Base-by-base conservation (phyloP, 1,284 basidiomycete genomes). In the Coniophora puteana region DNA sequence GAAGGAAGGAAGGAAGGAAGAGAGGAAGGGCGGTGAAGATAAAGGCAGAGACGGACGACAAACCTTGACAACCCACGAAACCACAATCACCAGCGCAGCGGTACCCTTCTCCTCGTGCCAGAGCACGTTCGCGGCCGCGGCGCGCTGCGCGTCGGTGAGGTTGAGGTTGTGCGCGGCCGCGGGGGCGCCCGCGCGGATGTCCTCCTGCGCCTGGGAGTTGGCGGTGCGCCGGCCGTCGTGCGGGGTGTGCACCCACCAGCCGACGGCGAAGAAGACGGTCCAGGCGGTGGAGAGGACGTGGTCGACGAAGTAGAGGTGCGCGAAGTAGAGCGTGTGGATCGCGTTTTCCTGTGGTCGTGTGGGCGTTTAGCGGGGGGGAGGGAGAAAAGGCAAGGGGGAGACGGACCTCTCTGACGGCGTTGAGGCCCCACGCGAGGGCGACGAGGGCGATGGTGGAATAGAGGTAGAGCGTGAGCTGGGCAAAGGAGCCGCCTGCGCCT, bases 51-150 rank as follows among this genome's bases (percentile, higher is more conserved):
- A 30, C 24, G 11, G 34, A 30, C 24, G 11, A 63, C 78, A 48
- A 51, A 94, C 94, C 80, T 99, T 99, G 55, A 83, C 67, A 13
- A 93, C 49, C 91, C 93, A 99, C 6, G 93, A 89, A 2, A 86
- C 42, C 13, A 88, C 62, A 41, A 99, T 80, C 32, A 96, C 84
- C 1, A 74, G 65, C 0, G 83, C 82, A 1, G 91, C 89, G 12
- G 81, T 76, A 2, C 83, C 83, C 60, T 93, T 92, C 69, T 99
- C 95, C 41, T 87, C 74, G 48, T 84, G 78, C 95, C 95, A 99
- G 23, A 98, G 83, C 7, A 68, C 68, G 63, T 80, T 77, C 1
- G 93, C 93, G 14, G 89, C 84, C 4, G 64, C 65, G 24, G 71
- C 74, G 44, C 87, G 75, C 57, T 89, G 72, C 40, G 69, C 79